These are phyloP conservation scores for Helianthus tuberosus DNA, from an alignment of 129 eudicot genomes.

Conservation along the genomic window DNA sequence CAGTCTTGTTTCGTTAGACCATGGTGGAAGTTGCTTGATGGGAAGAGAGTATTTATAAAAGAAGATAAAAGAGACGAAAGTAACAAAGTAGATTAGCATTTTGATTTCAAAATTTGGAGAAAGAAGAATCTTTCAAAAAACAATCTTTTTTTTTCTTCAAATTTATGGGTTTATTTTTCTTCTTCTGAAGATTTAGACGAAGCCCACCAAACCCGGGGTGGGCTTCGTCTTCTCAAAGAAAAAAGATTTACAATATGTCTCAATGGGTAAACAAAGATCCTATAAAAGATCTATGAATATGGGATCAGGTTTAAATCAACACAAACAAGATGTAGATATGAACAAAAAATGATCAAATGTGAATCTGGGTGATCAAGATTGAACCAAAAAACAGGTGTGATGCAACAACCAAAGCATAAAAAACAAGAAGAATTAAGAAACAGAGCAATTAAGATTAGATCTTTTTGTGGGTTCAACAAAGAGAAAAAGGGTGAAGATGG, in stretches of 20 bases:
- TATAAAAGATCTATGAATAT: neutral
- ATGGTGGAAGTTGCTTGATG: constrained; percentile 52
- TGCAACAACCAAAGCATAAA: constrained; percentile 17
- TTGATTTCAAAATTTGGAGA: neutral
- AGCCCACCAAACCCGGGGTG: constrained; percentile 61
- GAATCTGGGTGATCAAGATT: constrained; percentile 19
- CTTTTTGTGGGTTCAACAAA: constrained; percentile 16
- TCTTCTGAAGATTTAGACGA: constrained; percentile 32
- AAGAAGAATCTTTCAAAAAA: constrained; percentile 14
- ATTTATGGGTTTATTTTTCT: constrained; percentile 4
- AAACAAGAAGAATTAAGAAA: neutral
- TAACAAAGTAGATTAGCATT: constrained; percentile 68
- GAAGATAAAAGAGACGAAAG: constrained; percentile 56
- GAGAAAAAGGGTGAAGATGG: constrained; percentile 15
- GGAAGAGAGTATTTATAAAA: constrained; percentile 53
- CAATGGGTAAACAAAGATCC: constrained; percentile 18
- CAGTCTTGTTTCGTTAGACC: constrained; percentile 20
- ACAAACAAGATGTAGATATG: neutral
- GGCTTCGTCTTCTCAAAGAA: constrained; percentile 44
- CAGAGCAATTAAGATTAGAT: constrained; percentile 12
- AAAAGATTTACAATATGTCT: constrained; percentile 3
- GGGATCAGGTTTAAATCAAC: neutral
- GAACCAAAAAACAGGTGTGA: constrained; percentile 28
- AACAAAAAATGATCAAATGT: constrained; percentile 4
- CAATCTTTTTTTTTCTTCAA: neutral